Evolutionary conservation across 495 filamentous ascomycete species (phyloP).

Genomic region (Aspergillus olivimuriae): DNA sequence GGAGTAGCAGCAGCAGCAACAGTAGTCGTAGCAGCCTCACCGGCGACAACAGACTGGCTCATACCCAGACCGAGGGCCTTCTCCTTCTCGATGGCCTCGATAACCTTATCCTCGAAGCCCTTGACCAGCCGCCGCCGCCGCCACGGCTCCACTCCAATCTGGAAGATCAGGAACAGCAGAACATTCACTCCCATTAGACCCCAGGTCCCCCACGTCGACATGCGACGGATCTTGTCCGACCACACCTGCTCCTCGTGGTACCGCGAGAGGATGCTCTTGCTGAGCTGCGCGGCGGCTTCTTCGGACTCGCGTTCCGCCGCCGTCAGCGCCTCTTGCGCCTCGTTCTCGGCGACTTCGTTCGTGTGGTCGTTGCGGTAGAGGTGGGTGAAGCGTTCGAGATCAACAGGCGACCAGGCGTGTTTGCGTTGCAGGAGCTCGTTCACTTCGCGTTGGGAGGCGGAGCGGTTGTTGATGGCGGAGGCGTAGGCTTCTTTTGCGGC

Average conservation of each 20-base stretch:
- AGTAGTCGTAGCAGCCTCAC: background rate
- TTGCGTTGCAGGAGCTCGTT: conserved; percentile 90
- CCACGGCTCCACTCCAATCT: conserved; percentile 95
- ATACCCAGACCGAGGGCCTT: conserved; percentile 29
- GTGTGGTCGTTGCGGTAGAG: conserved; percentile 89
- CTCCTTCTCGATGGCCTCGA: conserved; percentile 74
- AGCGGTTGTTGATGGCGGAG: conserved; percentile 67
- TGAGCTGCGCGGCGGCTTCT: conserved; percentile 65
- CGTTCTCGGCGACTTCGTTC: conserved; percentile 82
- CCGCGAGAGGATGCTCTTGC: conserved; percentile 71
- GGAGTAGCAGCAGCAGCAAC: background rate
- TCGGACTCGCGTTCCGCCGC: conserved; percentile 70
- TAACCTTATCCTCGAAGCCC: conserved; percentile 73
- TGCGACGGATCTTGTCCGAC: conserved; percentile 93
- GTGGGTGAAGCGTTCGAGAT: conserved; percentile 90
- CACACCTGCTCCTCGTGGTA: conserved; percentile 99
- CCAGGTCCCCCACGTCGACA: conserved; percentile 98
- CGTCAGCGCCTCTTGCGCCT: conserved; percentile 63
- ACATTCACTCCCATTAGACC: conserved; percentile 96
- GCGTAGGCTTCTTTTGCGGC: conserved; percentile 70
- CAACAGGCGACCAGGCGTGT: conserved; percentile 77
- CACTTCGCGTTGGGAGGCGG: conserved; percentile 88
- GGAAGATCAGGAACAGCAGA: conserved; percentile 77
- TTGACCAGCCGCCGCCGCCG: conserved; percentile 69
- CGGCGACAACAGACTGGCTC: conserved; percentile 4